Conservation (phyloP, 2,329 filamentous ascomycete species). For the Didymella pinodella region DNA sequence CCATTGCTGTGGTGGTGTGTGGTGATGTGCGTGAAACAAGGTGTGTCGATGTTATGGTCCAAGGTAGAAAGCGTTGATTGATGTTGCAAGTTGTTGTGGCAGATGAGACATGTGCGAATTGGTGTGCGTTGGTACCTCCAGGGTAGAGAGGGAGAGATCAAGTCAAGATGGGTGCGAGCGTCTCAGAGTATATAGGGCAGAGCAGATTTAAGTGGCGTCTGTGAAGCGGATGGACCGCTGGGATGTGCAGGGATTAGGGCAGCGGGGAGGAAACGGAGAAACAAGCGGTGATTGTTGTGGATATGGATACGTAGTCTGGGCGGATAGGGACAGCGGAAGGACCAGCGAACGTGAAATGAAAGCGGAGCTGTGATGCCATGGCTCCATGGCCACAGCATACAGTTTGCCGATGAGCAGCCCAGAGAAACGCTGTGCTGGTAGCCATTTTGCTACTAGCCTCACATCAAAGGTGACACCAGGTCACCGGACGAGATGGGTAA, state of each 20-base stretch:
- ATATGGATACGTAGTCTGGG: conserved; percentile 47
- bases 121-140: conserved; percentile 36
- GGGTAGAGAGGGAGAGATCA: conserved; percentile 33
- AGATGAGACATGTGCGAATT: conserved; percentile 45
- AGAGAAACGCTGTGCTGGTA: conserved; percentile 41
- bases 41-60: conserved; percentile 20
- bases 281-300: conserved; percentile 49
- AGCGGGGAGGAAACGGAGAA: conserved; percentile 51
- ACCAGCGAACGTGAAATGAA: conserved; percentile 44
- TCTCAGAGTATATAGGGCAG: conserved; percentile 50
- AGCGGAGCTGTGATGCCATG: conserved; percentile 40
- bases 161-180: conserved; percentile 38
- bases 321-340: conserved; percentile 50
- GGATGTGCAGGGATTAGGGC: conserved; percentile 46
- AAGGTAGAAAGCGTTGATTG: conserved; percentile 14
- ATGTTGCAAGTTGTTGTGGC: conserved; percentile 23
- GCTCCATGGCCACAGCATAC: conserved; percentile 35
- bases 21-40: conserved; percentile 12
- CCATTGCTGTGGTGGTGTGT: conserved; percentile 34
- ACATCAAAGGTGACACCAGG: conserved; percentile 41
- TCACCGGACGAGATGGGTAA: conserved; percentile 35
- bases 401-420: conserved; percentile 31
- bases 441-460: conserved; percentile 28
- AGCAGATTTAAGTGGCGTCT: conserved; percentile 52
- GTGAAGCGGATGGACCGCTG: conserved; percentile 48